Base-by-base conservation (phyloP, 2,329 filamentous ascomycete species). In the Parastagonospora nodorum region DNA sequence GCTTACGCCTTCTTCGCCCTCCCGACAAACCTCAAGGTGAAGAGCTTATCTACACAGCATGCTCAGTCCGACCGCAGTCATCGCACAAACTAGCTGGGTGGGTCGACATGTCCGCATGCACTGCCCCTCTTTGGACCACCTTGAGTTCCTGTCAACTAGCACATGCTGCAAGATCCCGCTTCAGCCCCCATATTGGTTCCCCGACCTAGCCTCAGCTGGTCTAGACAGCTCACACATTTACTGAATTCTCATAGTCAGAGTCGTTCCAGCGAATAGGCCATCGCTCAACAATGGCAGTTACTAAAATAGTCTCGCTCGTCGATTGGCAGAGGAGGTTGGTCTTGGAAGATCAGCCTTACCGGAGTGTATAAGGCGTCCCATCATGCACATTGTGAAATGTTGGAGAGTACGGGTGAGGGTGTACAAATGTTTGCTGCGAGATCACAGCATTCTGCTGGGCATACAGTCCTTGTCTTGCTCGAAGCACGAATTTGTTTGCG, bases 131-230 rank as follows among this genome's bases (percentile, higher is more conserved):
- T 24, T 24, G 19, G 36, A 24, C 36, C 8, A 11, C 16, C 36
- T 38, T 24, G 10, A 12, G 27, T 24, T 19, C 36, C 27, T 32
- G n/a, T 46, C 11, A 14, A 9, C 35, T 30, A 16, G 43, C 27
- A 11, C 30, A 24, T 19, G 15, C 41, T 27, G 19, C 42, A 36
- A 44, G 27, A 37, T 42, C 12, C 32, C 27, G 15, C 30, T 43
- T 49, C 40, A 43, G 46, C 47, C 51, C 51, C 51, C 44, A 50
- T 50, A 54, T 48, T 53, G 42, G 46, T 53, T 47, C 16, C 38
- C 19, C 29, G 42, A 14, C 16, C 45, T 51, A 51, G 45, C 35
- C 50, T 52, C 45, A 37, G 16, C 51, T 45, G 29, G 51, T 38
- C 32, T 44, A 53, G 47, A 46, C 42, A 53, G 11, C 39, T 24